Conservation (phyloP, 441 rosid genomes). For the Jatropha multifida region DNA sequence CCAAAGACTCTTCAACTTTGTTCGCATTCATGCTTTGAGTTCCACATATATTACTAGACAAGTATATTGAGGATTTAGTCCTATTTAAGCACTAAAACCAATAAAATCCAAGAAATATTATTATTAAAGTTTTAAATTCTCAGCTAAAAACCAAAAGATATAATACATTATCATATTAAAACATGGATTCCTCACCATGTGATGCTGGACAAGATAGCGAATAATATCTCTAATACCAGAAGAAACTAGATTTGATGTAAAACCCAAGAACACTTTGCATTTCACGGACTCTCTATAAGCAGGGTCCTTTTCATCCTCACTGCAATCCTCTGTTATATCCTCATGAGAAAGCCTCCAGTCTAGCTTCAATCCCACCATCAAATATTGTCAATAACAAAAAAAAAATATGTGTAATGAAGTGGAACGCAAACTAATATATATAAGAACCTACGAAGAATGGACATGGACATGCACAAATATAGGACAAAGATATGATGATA, state of each 20-base stretch:
- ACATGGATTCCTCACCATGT: conserved; percentile 53
- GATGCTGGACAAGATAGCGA: conserved; percentile 87
- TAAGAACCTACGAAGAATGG: not conserved
- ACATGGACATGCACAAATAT: too few species aligned
- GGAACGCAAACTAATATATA: not conserved
- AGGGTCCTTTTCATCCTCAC: conserved; percentile 62
- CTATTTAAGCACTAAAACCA: not conserved
- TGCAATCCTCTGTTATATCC: conserved; percentile 50
- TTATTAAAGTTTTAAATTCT: not conserved
- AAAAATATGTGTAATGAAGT: not conserved
- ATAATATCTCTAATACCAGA: conserved; percentile 84
- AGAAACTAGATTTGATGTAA: conserved; percentile 89
- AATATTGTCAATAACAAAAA: not conserved
- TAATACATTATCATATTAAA: not conserved
- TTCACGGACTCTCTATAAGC: conserved; percentile 60
- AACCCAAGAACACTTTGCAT: conserved; percentile 89
- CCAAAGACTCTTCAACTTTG: too few species aligned
- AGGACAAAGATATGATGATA: too few species aligned
- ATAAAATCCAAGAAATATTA: not conserved
- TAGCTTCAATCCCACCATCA: conserved; percentile 50
- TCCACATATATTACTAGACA: not conserved
- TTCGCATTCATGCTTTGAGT: not conserved
- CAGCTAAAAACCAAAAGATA: not conserved
- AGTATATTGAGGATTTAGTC: not conserved
- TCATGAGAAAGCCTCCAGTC: conserved; percentile 89